Evolutionary conservation across 441 rosid species (phyloP).

Genomic region (Populus hybrid): DNA sequence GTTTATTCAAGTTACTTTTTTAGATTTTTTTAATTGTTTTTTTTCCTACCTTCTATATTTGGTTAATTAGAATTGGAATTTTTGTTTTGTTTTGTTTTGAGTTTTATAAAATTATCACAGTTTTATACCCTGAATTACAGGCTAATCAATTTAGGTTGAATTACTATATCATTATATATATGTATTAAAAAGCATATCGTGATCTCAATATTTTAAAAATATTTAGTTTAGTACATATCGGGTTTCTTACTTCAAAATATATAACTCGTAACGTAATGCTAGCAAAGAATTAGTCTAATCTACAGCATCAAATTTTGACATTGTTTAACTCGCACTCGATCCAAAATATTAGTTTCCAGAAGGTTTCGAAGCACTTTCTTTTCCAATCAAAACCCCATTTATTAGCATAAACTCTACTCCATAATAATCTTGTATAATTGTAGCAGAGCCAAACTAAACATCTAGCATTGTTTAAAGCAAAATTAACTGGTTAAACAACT

Average conservation of each 20-base stretch:
- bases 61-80: no score
- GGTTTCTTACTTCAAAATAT: no score
- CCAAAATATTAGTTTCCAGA: not conserved
- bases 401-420: not conserved
- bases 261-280: no score
- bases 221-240: accelerated
- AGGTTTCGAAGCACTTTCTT: constrained; percentile 29
- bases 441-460: constrained; percentile 1
- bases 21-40: no score
- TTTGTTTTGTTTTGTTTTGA: no score
- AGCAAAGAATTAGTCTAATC: not conserved
- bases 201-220: not conserved
- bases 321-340: not conserved
- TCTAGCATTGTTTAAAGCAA: not conserved
- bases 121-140: no score
- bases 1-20: no score
- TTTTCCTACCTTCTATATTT: no score
- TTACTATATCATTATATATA: no score
- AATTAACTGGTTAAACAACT: constrained; percentile 1
- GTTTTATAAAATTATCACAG: no score
- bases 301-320: not conserved
- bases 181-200: no score
- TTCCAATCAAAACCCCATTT: constrained; percentile 19
- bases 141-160: no score
- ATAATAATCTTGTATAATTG: constrained; percentile 20